Evolutionary conservation across 495 filamentous ascomycete species (phyloP).

Genomic region (Hypoxylon cercidicola): DNA sequence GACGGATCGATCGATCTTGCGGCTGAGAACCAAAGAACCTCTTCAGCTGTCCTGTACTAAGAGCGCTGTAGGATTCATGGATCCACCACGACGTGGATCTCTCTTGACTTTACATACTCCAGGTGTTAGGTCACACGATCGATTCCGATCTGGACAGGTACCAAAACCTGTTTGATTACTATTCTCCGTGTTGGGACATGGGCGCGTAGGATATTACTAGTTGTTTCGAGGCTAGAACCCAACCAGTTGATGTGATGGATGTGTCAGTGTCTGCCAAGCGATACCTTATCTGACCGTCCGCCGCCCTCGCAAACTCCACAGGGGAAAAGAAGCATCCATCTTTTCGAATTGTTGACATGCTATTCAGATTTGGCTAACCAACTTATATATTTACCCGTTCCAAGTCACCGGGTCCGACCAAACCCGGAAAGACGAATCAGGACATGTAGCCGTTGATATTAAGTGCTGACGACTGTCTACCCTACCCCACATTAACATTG

Average conservation of each 20-base stretch:
- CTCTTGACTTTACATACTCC: not conserved
- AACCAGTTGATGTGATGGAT: constrained; percentile 15
- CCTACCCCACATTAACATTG: constrained; percentile 19
- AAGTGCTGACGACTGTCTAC: constrained; percentile 10
- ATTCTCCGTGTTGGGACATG: not conserved
- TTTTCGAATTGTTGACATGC: constrained; percentile 12
- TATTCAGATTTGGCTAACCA: constrained; percentile 2
- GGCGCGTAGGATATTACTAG: constrained; percentile 1
- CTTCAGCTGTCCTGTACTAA: constrained; percentile 8
- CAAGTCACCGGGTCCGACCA: not conserved
- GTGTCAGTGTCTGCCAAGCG: constrained; percentile 35
- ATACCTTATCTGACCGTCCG: constrained; percentile 13
- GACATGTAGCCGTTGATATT: constrained; percentile 17
- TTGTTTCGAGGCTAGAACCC: constrained; percentile 2
- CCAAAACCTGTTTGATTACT: constrained; percentile 4
- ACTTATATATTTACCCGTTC: not conserved
- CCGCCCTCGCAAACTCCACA: constrained; percentile 16
- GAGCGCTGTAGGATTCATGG: constrained; percentile 16
- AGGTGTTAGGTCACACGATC: not conserved
- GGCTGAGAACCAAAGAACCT: constrained; percentile 26
- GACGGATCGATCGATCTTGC: constrained; percentile 20
- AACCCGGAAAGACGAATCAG: constrained; percentile 3
- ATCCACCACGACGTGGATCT: too few species aligned
- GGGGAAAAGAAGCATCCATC: constrained; percentile 2
- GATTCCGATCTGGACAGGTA: constrained; percentile 1